Base-by-base conservation (phyloP, 176 grass and related monocot genomes). In the Cymbopogon citratus region DNA sequence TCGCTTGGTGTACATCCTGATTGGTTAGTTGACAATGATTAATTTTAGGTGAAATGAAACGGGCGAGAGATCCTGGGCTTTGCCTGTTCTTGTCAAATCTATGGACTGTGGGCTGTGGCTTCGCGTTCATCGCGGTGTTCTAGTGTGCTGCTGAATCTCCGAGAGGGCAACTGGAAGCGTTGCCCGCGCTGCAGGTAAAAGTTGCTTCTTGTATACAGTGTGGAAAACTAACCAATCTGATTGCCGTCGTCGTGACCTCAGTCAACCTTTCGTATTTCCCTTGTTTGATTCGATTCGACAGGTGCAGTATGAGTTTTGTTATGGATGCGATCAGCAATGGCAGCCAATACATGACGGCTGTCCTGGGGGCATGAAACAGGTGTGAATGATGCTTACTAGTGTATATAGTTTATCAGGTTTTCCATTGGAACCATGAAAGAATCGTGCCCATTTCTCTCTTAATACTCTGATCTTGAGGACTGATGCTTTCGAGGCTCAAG, bases 131-230 rank as follows among this genome's bases (percentile, higher is more conserved):
- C 38, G 8, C 8, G 38, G 7, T 40, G 38, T 40, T 40, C 8
- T 9, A 8, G 38, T 40, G 38, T 40, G 38, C 38, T 10, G 7
- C 38, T 9, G 38, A 40, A 40, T 40, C 38, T 40, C 38, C 74
- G 82, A 69, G 77, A 87, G 18, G 73, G 83, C 25, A 87, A 84
- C 12, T 97, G 94, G 94, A 86, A 81, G 77, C 84, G 85, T 15
- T 92, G 94, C 73, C 91, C 90, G 5, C 60, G 76, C 0, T 97
- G 94, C 91, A 82, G 75, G 94, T 97, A 16, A 34, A 66, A 56
- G 11, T 28, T 69, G 5, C 14, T 19, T 43, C 34, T 60, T 71
- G 70, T 43, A 31, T 27, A 31, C 23, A 21, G 0, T 14, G 9
- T 41, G 13, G 29, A 19, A 77, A 44, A 45, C 4, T 28, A 28